Conservation (phyloP, 805 yeast genomes). For the Kodamaea hsintzibuensis region DNA sequence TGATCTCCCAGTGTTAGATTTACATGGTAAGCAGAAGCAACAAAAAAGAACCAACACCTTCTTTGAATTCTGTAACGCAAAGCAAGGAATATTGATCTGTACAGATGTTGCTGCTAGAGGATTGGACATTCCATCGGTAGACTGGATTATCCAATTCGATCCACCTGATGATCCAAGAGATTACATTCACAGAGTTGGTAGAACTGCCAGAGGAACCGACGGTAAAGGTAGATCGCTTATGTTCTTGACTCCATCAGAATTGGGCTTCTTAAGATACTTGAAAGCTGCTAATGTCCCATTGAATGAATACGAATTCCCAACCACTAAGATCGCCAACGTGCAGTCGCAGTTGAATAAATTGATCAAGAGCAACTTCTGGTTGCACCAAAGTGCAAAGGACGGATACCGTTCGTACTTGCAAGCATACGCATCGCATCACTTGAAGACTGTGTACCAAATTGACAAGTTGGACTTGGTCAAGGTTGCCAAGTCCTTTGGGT, state of each 20-base stretch:
- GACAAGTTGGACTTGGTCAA: conserved; percentile 92
- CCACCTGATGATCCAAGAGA: conserved; percentile 99
- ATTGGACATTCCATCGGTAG: conserved; percentile 96
- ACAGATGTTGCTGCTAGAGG: conserved; percentile 99
- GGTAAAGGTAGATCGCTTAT: conserved; percentile 93
- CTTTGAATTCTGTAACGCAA: conserved; percentile 97
- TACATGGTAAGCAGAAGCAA: conserved; percentile 98
- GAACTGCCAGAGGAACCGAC: conserved; percentile 91
- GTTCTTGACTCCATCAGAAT: conserved; percentile 92
- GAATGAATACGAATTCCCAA: conserved; percentile 95
- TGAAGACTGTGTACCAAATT: conserved; percentile 94
- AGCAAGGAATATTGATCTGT: conserved; percentile 87
- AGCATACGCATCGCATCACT: conserved; percentile 95
- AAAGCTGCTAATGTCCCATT: conserved; percentile 97
- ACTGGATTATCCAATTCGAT: conserved; percentile 98
- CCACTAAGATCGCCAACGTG: conserved; percentile 91
- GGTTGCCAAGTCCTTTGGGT: conserved; percentile 95
- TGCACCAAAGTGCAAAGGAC: conserved; percentile 94
- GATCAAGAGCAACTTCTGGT: conserved; percentile 87
- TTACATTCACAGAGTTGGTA: conserved; percentile 97
- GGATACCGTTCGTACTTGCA: conserved; percentile 96
- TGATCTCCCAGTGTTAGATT: conserved; percentile 92
- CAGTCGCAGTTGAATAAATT: conserved; percentile 91
- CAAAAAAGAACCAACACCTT: conserved; percentile 98
- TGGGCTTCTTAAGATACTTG: conserved; percentile 91